Evolutionary conservation across 2,329 filamentous ascomycete species (phyloP).

Genomic region (Parastagonospora avenae): DNA sequence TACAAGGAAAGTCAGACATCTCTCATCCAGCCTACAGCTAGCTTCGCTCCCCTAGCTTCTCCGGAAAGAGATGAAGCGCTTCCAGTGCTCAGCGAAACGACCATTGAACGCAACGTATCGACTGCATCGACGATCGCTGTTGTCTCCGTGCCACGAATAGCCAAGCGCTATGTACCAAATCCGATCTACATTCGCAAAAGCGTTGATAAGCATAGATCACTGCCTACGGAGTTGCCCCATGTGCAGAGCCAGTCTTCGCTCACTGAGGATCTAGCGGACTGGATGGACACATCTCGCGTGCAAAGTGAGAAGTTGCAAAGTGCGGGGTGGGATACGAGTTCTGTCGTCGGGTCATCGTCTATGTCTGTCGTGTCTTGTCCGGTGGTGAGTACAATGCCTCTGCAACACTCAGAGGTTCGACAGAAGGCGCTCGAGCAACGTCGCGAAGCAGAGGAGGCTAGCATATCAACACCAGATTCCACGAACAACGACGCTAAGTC

Average conservation of each 20-base stretch:
- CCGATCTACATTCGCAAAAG: conserved; percentile 21
- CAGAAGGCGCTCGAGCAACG: neutral
- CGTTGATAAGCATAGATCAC: conserved; percentile 17
- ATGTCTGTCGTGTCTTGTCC: conserved; percentile 7
- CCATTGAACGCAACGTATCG: conserved; percentile 24
- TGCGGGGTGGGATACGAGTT: conserved; percentile 1
- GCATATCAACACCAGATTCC: no score
- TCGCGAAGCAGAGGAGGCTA: neutral
- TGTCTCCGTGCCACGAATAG: conserved; percentile 15
- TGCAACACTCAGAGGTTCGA: neutral
- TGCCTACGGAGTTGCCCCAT: conserved; percentile 24
- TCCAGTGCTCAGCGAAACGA: conserved; percentile 17
- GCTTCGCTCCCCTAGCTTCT: neutral
- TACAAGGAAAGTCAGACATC: no score
- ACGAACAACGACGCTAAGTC: no score
- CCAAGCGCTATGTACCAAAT: conserved; percentile 22
- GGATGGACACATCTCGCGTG: conserved; percentile 19
- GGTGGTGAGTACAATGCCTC: neutral
- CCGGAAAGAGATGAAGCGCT: conserved; percentile 4
- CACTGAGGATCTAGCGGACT: conserved; percentile 28
- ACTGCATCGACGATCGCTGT: conserved; percentile 17
- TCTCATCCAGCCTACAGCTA: no score
- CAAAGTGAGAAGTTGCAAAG: conserved; percentile 8
- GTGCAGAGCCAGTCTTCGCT: conserved; percentile 27
- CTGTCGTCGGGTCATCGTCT: conserved; percentile 1